Conservation (phyloP, 2,329 filamentous ascomycete genomes). For the Plenodomus biglobosus region DNA sequence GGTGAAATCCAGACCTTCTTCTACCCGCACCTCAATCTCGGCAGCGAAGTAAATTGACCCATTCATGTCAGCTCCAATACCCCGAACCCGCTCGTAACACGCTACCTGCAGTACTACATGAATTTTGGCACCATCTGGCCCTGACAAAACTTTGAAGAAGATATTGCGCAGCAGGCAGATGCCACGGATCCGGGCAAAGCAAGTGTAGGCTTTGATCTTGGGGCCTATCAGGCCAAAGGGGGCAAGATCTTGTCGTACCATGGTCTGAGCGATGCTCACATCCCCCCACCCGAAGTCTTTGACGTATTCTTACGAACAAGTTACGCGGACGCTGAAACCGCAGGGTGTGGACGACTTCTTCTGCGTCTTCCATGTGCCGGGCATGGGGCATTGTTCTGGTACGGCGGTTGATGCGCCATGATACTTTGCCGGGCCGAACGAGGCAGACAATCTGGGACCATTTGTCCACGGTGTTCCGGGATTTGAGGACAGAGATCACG, state of each 20-base stretch:
- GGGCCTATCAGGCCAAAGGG: conserved; percentile 47
- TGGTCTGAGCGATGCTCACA: conserved; percentile 50
- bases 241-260: conserved; percentile 50
- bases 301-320: conserved; percentile 55
- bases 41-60: conserved; percentile 37
- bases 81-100: conserved; percentile 43
- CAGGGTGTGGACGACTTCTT: conserved; percentile 45
- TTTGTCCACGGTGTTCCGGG: conserved; percentile 30
- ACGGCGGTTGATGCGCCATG: conserved; percentile 48
- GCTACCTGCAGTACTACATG: conserved; percentile 50
- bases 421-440: conserved; percentile 48
- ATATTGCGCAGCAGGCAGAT: conserved; percentile 46
- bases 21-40: conserved; percentile 45
- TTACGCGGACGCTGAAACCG: conserved; percentile 42
- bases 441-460: conserved; percentile 13
- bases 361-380: conserved; percentile 49
- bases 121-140: conserved; percentile 44
- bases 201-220: conserved; percentile 54
- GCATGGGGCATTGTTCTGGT: conserved; percentile 49
- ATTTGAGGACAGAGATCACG: conserved; percentile 44
- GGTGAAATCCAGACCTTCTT: conserved; percentile 47
- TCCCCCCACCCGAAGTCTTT: conserved; percentile 55
- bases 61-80: conserved; percentile 41
- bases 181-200: conserved; percentile 52
- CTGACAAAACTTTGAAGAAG: conserved; percentile 44